Conservation (phyloP, 148 eudicot species). For the Nepenthes gracilis region DNA sequence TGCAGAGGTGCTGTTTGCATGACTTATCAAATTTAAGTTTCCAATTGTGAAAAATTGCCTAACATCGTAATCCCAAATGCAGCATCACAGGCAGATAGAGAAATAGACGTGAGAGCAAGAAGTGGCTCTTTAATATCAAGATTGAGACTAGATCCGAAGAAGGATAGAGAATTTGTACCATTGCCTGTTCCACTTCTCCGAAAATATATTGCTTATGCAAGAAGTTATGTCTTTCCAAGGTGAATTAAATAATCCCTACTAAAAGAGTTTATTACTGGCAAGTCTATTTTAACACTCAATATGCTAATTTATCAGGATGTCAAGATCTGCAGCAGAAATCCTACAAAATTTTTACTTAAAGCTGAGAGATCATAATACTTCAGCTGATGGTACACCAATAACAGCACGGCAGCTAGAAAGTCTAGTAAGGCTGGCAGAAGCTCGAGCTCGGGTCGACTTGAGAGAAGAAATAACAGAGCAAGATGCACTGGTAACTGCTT, state of each 20-base stretch:
- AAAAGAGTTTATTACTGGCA: not conserved
- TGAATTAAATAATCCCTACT: conserved; percentile 11
- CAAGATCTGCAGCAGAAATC: conserved; percentile 83
- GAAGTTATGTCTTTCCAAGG: conserved; percentile 74
- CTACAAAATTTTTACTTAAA: conserved; percentile 78
- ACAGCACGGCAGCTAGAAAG: conserved; percentile 98
- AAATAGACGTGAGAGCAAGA: conserved; percentile 22
- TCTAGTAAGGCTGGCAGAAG: conserved; percentile 89
- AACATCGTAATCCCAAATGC: conserved; percentile 15
- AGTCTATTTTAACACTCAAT: conserved; percentile 1
- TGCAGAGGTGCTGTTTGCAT: conserved; percentile 38
- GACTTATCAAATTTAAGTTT: conserved; percentile 2
- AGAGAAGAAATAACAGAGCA: conserved; percentile 81
- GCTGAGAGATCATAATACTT: conserved; percentile 79
- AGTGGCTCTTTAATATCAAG: conserved; percentile 51
- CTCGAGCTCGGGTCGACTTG: conserved; percentile 87
- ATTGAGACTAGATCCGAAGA: conserved; percentile 67
- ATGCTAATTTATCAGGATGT: conserved; percentile 44
- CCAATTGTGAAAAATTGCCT: not conserved
- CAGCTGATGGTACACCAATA: conserved; percentile 96
- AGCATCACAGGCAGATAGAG: conserved; percentile 34
- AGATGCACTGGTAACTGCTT: conserved; percentile 77
- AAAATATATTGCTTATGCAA: conserved; percentile 89
- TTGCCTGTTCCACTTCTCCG: conserved; percentile 80
- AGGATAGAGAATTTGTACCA: conserved; percentile 70